Evolutionary conservation across 2,329 filamentous ascomycete genomes (phyloP), one percentile per base, ranked within the genome.

Genomic region (Grosmannia penicillata): DNA sequence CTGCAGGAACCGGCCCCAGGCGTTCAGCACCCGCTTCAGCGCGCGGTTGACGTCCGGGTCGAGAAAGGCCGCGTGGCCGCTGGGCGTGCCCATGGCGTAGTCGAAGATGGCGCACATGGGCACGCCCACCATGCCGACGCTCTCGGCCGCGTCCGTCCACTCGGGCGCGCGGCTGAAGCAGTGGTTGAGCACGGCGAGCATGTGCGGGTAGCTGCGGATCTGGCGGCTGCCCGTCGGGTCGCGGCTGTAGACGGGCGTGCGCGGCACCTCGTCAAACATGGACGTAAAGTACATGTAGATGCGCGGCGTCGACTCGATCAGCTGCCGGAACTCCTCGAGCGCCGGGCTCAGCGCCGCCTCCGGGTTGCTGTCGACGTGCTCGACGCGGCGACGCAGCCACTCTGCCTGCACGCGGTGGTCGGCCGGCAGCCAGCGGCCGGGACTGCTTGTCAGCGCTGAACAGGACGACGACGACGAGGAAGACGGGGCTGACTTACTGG

Each of bases 231-330:
- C 77, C 1, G 69, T 72, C 0, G 77, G 75, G 43, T 82, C 77
- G 7, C 59, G 61, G 42, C 55, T 51, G 55, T 83, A 83, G 0
- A 70, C 70, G 15, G 64, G 58, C 53, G 73, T 75, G 24, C 53
- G 51, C 0, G 78, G 78, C 17, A 82, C 62, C 56, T 83, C 73
- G 23, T 70, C 61, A 56, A 79, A 83, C 79, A 83, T 83, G 45
- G 68, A 61, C 19, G 61, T 60, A 50, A 81, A 72, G 52, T 76
- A 72, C 65, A 82, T 75, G 59, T 73, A 77, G 21, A 83, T 59
- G 18, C 75, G 66, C 2, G 75, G 59, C 45, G 74, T 74, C 22
- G 54, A 54, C 52, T 83, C 78, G 44, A 84, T 82, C 19, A 82
- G 57, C 2, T 69, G 53, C 49, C 75, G 65, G 58, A 84, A 81